Percentiles rank a stretch among this genome's conserved stretches.
Conservation (phyloP, 805 yeast species). For the Cyberlindnera maritima region DNA sequence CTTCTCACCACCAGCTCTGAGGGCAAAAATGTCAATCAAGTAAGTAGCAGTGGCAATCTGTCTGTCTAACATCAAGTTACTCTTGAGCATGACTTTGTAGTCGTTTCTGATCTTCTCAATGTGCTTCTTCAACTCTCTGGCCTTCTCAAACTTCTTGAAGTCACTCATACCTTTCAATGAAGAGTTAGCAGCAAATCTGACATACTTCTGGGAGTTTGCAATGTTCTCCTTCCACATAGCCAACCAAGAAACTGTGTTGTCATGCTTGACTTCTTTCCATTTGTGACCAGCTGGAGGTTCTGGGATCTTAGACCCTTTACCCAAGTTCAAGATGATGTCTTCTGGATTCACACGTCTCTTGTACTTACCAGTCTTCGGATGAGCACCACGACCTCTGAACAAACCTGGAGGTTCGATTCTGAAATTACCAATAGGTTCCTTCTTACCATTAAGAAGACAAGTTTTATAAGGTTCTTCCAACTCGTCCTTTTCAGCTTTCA, state of each 20-base stretch:
- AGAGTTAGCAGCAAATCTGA: conserved; percentile 86
- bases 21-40: conserved; percentile 85
- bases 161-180: conserved; percentile 90
- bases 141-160: conserved; percentile 88
- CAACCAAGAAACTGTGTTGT: conserved; percentile 89
- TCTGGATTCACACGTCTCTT: conserved; percentile 88
- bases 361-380: conserved; percentile 91
- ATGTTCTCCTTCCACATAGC: conserved; percentile 98
- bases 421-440: conserved; percentile 91
- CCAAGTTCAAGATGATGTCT: conserved; percentile 80
- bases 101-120: conserved; percentile 73
- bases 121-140: conserved; percentile 75
- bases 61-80: conserved; percentile 76
- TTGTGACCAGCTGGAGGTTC: conserved; percentile 80
- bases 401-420: conserved; percentile 95
- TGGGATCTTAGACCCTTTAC: conserved; percentile 71
- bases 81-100: conserved; percentile 66
- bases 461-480: conserved; percentile 78
- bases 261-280: conserved; percentile 91
- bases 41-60: conserved; percentile 95
- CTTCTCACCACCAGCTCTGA: conserved; percentile 98
- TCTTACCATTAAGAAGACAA: conserved; percentile 81
- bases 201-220: conserved; percentile 79
- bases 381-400: conserved; percentile 95
- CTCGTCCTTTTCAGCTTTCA: conserved; percentile 70